Evolutionary conservation across 1,139 yeast genomes (phyloP), one percentile per base, ranked within the genome.

Genomic region (Pichia sp.): DNA sequence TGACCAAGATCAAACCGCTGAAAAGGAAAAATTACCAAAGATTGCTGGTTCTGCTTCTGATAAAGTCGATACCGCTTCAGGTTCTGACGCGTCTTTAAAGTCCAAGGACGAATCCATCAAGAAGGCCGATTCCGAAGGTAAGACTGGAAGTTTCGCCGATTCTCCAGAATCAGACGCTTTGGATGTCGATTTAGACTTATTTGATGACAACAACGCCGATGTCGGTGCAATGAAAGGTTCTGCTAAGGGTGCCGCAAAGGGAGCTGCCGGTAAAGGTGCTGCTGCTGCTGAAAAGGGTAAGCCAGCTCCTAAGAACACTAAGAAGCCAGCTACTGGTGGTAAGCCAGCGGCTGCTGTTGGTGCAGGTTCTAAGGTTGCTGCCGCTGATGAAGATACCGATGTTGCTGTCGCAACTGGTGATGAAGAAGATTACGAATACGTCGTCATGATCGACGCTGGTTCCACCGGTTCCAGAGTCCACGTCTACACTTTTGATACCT

Each of bases 381-480:
- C n/a, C n/a, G n/a, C n/a, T n/a, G n/a, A n/a, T n/a, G n/a, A n/a
- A n/a, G n/a, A n/a, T n/a, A n/a, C n/a, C n/a, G n/a, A n/a, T n/a
- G n/a, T n/a, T n/a, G n/a, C n/a, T n/a, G n/a, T n/a, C n/a, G n/a
- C n/a, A n/a, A 54, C 50, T 10, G 37, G 38, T 15, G 31, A 41
- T 5, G 40, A 46, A 11, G 55, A 58, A 34, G 55, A 55, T 28
- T 58, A 59, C 32, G 60, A 81, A 61, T 83, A 75, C 55, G 97
- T 91, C 33, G 79, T 93, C 27, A 89, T 93, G 96, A 74, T 93
- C 45, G 99, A 93, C 69, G 99, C 98, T 3, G 99, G 99, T 14
- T 89, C 97, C 3, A 85, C 96, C 8, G 99, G 99, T 30, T 90
- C 97, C 22, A 83, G 99, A 66, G 88, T 93, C 33, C 99, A 93